A percentile compares a stretch with the other conserved stretches of the same genome.
These are phyloP conservation scores for Boletus vermiculosoides DNA, from an alignment of 768 basidiomycete species.

Conservation along the genomic window DNA sequence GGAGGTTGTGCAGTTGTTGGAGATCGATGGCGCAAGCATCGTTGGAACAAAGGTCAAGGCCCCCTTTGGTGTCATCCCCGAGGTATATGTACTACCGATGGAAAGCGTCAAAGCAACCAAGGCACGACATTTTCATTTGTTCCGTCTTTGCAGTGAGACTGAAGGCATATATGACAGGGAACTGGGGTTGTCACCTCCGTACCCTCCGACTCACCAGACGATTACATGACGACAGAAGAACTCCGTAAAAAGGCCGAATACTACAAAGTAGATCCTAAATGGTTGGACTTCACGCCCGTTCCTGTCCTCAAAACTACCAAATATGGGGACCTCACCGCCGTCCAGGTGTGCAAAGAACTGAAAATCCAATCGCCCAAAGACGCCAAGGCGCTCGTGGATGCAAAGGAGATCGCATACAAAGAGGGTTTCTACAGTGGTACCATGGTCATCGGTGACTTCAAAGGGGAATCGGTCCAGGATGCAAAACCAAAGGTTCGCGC, in stretches of 20 bases:
- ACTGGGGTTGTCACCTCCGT: conserved; percentile 98
- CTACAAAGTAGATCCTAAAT: conserved; percentile 90
- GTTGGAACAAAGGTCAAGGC: conserved; percentile 90
- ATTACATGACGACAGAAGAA: conserved; percentile 86
- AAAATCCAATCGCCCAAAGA: conserved; percentile 98
- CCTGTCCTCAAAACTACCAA: conserved; percentile 86
- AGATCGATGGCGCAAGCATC: conserved; percentile 75
- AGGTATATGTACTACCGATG: conserved; percentile 98
- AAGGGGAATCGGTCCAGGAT: conserved; percentile 83
- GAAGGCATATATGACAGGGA: conserved; percentile 49
- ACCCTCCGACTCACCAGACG: conserved; percentile 97
- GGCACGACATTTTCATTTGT: conserved; percentile 35
- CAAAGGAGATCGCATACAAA: conserved; percentile 97
- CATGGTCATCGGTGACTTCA: conserved; percentile 90
- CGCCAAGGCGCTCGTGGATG: conserved; percentile 87
- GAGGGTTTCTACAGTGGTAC: conserved; percentile 96
- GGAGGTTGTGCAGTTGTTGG: conserved; percentile 66
- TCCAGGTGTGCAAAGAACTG: conserved; percentile 76
- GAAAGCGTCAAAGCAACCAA: conserved; percentile 96
- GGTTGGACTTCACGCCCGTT: conserved; percentile 82
- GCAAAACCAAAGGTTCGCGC: conserved; percentile 89
- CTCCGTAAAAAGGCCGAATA: conserved; percentile 94
- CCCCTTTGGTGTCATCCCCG: conserved; percentile 74
- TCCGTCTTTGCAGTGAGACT: neutral
- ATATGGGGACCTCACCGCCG: conserved; percentile 91